Percentiles rank a stretch among this genome's conserved stretches.
Evolutionary conservation across 1,284 basidiomycete species (phyloP).

Genomic region (Cutaneotrichosporon sp.): DNA sequence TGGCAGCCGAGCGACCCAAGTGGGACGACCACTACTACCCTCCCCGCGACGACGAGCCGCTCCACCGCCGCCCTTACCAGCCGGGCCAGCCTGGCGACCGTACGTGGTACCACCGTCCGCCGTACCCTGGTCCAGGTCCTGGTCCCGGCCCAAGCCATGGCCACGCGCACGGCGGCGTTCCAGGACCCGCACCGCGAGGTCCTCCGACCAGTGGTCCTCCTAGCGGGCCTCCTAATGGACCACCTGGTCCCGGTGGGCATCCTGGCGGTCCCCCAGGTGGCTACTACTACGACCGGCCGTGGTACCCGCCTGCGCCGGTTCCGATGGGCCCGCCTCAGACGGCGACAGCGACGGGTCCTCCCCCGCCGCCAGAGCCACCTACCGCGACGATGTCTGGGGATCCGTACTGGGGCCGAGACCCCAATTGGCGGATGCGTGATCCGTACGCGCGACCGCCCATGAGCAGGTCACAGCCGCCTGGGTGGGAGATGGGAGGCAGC

Average conservation of each 20-base stretch:
- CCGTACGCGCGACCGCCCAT: not conserved
- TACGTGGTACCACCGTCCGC: not conserved
- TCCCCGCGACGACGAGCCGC: not conserved
- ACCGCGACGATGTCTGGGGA: not conserved
- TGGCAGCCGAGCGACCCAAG: not conserved
- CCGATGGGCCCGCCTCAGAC: not conserved
- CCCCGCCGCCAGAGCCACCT: not conserved
- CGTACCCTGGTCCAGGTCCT: not conserved
- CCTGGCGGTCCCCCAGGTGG: not conserved
- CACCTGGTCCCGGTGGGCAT: not conserved
- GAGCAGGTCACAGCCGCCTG: not conserved
- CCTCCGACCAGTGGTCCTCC: not conserved
- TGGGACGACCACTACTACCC: conserved; percentile 8
- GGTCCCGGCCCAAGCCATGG: not conserved
- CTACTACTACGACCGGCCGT: conserved; percentile 3
- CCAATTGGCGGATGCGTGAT: not conserved
- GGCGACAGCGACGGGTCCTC: not conserved
- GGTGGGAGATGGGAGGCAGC: not conserved
- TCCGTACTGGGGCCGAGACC: not conserved
- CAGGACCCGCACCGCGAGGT: not conserved
- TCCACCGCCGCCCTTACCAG: not conserved
- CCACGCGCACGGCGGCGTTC: not conserved
- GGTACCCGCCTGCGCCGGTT: not conserved
- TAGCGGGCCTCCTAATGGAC: not conserved
- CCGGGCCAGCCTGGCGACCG: not conserved